Evolutionary conservation across 371 early-diverging fungal species (phyloP).

Genomic region (Mortierella sp.): DNA sequence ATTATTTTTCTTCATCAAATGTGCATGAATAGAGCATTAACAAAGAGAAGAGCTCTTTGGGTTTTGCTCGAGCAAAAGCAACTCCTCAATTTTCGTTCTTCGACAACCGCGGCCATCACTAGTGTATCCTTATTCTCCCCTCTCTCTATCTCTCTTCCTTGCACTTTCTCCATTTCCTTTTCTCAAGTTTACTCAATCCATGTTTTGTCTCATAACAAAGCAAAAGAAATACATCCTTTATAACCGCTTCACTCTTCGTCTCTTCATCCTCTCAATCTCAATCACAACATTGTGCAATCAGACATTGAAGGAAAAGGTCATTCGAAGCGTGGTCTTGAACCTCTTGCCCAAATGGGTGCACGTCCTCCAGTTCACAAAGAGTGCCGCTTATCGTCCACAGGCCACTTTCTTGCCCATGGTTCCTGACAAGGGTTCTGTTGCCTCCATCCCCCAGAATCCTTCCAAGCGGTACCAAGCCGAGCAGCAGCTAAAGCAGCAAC

Average conservation of each 20-base stretch:
- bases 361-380: constrained; percentile 3
- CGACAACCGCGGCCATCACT: too few relatives aligned
- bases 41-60: too few relatives aligned
- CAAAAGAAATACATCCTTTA: too few relatives aligned
- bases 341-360: constrained; percentile 6
- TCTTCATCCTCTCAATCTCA: neutral
- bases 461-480: constrained; percentile 22
- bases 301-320: constrained; percentile 21
- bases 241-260: too few relatives aligned
- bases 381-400: constrained; percentile 25
- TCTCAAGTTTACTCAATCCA: neutral
- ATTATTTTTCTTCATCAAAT: too few relatives aligned
- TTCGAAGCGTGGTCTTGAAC: constrained; percentile 21
- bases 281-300: neutral
- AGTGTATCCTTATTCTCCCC: too few relatives aligned
- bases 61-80: too few relatives aligned
- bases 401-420: constrained; percentile 23
- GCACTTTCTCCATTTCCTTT: too few relatives aligned
- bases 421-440: constrained; percentile 19
- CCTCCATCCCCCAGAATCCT: constrained; percentile 22
- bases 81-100: too few relatives aligned
- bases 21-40: too few relatives aligned
- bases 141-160: too few relatives aligned
- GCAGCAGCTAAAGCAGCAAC: neutral
- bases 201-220: neutral